Conservation (phyloP, 2,329 filamentous ascomycete species). For the Aspergillus sp. region DNA sequence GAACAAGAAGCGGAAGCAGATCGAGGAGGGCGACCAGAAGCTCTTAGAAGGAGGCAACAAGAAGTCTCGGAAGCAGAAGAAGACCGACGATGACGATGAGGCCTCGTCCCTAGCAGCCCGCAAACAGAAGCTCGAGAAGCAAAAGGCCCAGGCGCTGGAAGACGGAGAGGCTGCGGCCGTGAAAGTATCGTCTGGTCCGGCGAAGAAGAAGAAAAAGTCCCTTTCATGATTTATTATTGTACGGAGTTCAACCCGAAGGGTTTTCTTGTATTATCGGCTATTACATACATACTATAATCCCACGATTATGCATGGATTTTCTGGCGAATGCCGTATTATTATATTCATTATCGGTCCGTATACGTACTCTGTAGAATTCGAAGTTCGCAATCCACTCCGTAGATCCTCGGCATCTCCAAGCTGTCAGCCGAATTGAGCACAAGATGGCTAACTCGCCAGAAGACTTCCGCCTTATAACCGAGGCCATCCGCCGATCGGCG, state of each 20-base stretch:
- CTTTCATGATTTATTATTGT: conserved; percentile 35
- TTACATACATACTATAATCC: conserved; percentile 11
- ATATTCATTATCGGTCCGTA: neutral
- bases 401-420: neutral
- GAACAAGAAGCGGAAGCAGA: conserved; percentile 58
- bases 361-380: neutral
- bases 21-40: conserved; percentile 31
- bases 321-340: conserved; percentile 14
- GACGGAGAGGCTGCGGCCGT: conserved; percentile 40
- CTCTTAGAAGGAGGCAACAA: conserved; percentile 30
- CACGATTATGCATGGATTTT: conserved; percentile 25
- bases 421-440: too few relatives aligned
- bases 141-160: conserved; percentile 49
- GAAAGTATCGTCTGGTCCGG: conserved; percentile 15
- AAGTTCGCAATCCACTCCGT: too few relatives aligned
- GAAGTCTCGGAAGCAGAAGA: conserved; percentile 43
- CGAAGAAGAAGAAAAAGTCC: conserved; percentile 43
- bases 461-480: conserved; percentile 28
- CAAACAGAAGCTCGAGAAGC: conserved; percentile 51
- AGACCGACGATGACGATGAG: conserved; percentile 40
- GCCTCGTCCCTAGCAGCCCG: conserved; percentile 33
- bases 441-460: neutral
- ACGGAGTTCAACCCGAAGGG: conserved; percentile 8
- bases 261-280: neutral
- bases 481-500: conserved; percentile 33